Percentiles rank a stretch among this genome's conserved stretches.
phyloP scores from a whole-genome alignment of 2,329 filamentous ascomycete genomes.

The Cladophialophora bantiana region DNA sequence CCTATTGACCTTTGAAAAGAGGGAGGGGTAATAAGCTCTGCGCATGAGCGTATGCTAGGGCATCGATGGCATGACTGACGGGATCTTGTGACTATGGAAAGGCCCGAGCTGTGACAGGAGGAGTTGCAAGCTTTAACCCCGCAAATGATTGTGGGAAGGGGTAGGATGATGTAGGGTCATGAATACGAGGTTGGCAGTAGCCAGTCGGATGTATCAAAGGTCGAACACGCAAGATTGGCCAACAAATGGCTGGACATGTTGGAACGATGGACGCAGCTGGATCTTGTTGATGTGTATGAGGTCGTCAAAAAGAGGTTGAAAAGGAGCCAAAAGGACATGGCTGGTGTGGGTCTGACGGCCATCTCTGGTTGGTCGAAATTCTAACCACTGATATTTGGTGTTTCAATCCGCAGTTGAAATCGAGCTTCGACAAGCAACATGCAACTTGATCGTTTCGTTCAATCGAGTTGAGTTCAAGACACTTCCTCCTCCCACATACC shows the following conservation, averaged over 20 bases:
- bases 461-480: neutral
- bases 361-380: neutral
- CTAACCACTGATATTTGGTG: neutral
- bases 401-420: neutral
- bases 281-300: neutral
- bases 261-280: neutral
- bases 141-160: constrained; percentile 7
- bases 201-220: neutral
- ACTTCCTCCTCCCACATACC: neutral
- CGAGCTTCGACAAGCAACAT: neutral
- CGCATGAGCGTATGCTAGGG: neutral
- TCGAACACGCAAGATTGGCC: neutral
- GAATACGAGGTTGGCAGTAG: constrained; percentile 13
- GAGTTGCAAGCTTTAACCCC: constrained; percentile 11
- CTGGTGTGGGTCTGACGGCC: neutral
- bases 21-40: neutral
- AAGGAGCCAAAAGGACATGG: neutral
- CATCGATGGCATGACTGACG: neutral
- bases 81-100: constrained; percentile 4
- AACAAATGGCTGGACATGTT: neutral
- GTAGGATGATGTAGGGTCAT: neutral
- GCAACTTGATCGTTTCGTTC: neutral
- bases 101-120: constrained; percentile 1
- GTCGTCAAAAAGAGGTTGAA: neutral
- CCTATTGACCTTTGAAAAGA: neutral